Evolutionary conservation across 2,329 filamentous ascomycete genomes (phyloP).

Genomic region (Talaromyces sp.): DNA sequence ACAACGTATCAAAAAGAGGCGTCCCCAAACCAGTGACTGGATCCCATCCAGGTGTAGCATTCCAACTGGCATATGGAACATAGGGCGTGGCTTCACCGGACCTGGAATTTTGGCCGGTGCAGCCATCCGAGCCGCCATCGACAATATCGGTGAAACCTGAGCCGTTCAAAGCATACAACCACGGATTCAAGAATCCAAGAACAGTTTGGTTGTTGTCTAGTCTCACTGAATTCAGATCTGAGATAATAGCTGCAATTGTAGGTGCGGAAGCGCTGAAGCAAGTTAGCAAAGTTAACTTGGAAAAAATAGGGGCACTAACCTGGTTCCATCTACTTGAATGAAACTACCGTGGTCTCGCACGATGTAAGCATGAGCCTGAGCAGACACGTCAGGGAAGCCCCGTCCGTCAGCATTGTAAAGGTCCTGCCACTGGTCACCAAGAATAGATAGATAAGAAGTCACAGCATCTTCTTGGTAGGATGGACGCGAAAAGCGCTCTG

Average conservation of each 20-base stretch:
- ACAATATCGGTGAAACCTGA: constrained; percentile 50
- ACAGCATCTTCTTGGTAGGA: constrained; percentile 48
- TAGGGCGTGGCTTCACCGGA: constrained; percentile 32
- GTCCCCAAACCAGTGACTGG: constrained; percentile 41
- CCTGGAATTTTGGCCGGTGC: constrained; percentile 36
- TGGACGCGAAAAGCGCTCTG: constrained; percentile 48
- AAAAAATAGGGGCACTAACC: constrained; percentile 24
- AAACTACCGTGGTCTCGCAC: constrained; percentile 39
- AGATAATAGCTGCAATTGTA: constrained; percentile 59
- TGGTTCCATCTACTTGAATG: constrained; percentile 47
- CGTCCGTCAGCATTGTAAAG: constrained; percentile 53
- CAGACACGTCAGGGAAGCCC: constrained; percentile 60
- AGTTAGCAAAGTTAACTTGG: constrained; percentile 9
- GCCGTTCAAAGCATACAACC: constrained; percentile 51
- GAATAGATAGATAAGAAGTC: constrained; percentile 39
- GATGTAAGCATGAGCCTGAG: constrained; percentile 48
- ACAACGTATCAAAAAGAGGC: constrained; percentile 27
- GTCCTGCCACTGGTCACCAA: constrained; percentile 43
- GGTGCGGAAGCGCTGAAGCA: constrained; percentile 54
- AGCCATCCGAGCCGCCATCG: constrained; percentile 46
- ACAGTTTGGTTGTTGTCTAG: constrained; percentile 51
- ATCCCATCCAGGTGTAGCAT: constrained; percentile 46
- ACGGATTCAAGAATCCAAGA: constrained; percentile 61
- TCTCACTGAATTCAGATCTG: constrained; percentile 62
- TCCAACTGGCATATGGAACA: constrained; percentile 49